These are phyloP conservation scores for Podosphaera xanthii DNA, from an alignment of 2,329 filamentous ascomycete species.

Conservation along the genomic window DNA sequence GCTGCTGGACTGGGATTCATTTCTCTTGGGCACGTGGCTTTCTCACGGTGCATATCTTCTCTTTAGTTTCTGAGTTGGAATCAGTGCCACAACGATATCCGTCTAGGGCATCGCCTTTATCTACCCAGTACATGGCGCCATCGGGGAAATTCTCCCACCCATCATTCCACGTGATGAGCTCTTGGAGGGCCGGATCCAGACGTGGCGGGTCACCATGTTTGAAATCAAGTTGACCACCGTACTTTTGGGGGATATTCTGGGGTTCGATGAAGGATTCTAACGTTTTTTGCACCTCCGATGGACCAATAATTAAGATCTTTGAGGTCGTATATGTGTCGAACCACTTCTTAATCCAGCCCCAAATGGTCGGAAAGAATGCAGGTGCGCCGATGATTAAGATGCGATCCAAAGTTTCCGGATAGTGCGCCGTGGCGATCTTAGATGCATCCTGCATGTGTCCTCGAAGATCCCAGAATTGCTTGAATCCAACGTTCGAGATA, in stretches of 20 bases:
- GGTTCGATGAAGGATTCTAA: conserved; percentile 63
- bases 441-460: conserved; percentile 83
- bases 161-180: conserved; percentile 28
- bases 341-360: conserved; percentile 91
- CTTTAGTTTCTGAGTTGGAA: conserved; percentile 22
- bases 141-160: conserved; percentile 28
- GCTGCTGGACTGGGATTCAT: too few species aligned
- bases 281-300: conserved; percentile 50
- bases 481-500: conserved; percentile 65
- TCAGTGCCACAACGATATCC: conserved; percentile 30
- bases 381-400: conserved; percentile 80
- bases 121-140: conserved; percentile 34
- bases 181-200: conserved; percentile 39
- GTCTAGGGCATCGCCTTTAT: conserved; percentile 21
- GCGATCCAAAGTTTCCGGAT: conserved; percentile 78
- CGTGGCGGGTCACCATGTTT: conserved; percentile 52
- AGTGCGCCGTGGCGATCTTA: conserved; percentile 73
- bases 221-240: conserved; percentile 72
- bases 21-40: neutral
- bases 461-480: conserved; percentile 92
- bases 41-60: conserved; percentile 15
- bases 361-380: conserved; percentile 74
- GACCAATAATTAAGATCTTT: conserved; percentile 78
- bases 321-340: conserved; percentile 84
- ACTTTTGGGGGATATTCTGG: conserved; percentile 67